These are phyloP conservation scores for Glycine latifolia DNA, from an alignment of 306 rosid genomes.

Conservation along the genomic window DNA sequence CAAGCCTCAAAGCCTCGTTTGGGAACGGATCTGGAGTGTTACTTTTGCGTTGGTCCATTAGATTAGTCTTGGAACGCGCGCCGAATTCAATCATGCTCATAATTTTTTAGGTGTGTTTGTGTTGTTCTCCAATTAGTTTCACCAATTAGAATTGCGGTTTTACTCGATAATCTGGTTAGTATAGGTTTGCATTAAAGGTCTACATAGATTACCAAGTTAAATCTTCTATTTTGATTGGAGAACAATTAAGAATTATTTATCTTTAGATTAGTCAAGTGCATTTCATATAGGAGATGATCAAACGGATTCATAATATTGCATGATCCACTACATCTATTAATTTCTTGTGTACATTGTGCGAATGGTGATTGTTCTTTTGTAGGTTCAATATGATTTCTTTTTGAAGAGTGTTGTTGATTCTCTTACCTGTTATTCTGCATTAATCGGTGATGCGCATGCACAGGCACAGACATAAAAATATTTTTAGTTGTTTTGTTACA, in stretches of 20 bases:
- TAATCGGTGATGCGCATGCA: neutral
- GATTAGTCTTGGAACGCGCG: too few species aligned
- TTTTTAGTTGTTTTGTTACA: constrained; percentile 35
- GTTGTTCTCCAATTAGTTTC: too few species aligned
- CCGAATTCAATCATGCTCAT: too few species aligned
- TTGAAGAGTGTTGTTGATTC: neutral
- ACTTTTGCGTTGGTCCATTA: too few species aligned
- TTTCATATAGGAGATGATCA: neutral
- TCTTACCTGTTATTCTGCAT: neutral
- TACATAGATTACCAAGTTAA: neutral
- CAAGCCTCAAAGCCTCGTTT: too few species aligned
- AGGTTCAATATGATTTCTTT: constrained; percentile 15
- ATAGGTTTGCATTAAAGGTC: neutral
- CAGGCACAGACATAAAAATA: neutral
- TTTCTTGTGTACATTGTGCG: too few species aligned
- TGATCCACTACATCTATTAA: too few species aligned
- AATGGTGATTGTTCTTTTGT: neutral
- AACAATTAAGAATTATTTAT: neutral
- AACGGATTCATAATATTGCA: neutral
- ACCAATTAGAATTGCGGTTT: too few species aligned
- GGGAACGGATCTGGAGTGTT: too few species aligned
- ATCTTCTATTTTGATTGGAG: neutral
- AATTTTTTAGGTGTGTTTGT: too few species aligned
- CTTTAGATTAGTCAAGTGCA: neutral
- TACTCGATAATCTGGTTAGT: too few species aligned